These are phyloP conservation scores for Takashimella koratensis DNA, from an alignment of 1,284 basidiomycete species.

Conservation along the genomic window DNA sequence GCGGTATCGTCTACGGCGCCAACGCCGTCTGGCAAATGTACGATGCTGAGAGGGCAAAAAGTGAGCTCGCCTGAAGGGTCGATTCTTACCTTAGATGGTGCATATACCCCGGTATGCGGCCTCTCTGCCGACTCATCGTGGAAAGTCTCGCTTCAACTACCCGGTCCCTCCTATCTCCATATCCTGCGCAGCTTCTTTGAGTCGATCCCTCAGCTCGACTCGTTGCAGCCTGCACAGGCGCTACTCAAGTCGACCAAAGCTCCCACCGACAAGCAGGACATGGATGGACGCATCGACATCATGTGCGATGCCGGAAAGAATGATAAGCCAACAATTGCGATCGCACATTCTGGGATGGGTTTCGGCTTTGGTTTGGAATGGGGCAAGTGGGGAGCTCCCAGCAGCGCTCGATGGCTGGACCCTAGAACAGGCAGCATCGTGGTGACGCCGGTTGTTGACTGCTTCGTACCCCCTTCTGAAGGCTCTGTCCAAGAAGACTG, in stretches of 20 bases:
- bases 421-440: background rate
- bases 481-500: slow-evolving; percentile 5
- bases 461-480: background rate
- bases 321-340: background rate
- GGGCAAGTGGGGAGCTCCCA: background rate
- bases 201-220: background rate
- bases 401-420: background rate
- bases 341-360: slow-evolving; percentile 2
- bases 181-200: slow-evolving; percentile 1
- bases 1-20: slow-evolving; percentile 5
- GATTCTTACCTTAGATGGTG: background rate
- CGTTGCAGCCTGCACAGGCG: slow-evolving; percentile 1
- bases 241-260: slow-evolving; percentile 1
- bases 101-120: slow-evolving; percentile 1
- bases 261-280: background rate
- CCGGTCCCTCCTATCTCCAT: slow-evolving; percentile 1
- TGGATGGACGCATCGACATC: slow-evolving; percentile 8
- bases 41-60: background rate
- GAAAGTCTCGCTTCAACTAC: background rate
- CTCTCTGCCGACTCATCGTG: background rate
- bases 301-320: background rate
- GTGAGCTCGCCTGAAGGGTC: background rate
- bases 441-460: background rate
- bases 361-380: slow-evolving; percentile 1
- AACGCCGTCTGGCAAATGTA: slow-evolving; percentile 8